Conservation (phyloP, 805 yeast species). For the Spathaspora girioi region DNA sequence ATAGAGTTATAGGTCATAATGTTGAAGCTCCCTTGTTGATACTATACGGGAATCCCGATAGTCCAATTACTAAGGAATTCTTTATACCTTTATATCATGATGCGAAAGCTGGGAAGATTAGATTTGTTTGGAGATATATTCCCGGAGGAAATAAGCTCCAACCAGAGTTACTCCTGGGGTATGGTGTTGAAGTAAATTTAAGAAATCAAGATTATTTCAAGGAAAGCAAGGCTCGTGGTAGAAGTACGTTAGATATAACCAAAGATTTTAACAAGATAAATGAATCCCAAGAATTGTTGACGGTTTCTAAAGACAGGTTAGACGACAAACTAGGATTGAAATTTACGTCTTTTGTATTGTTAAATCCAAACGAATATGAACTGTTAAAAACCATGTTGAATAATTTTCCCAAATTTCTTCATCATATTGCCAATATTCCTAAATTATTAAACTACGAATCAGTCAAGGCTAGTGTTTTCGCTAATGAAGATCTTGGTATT, state of each 20-base stretch:
- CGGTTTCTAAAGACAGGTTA: slow-evolving; percentile 28
- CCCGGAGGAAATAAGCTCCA: slow-evolving; percentile 27
- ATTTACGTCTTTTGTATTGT: slow-evolving; percentile 36
- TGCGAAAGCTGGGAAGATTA: slow-evolving; percentile 60
- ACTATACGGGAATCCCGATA: slow-evolving; percentile 62
- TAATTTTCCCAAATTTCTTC: slow-evolving; percentile 55
- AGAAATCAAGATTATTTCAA: slow-evolving; percentile 59
- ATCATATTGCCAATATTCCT: slow-evolving; percentile 22
- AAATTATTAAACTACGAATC: slow-evolving; percentile 12
- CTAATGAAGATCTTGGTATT: slow-evolving; percentile 36
- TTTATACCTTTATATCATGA: slow-evolving; percentile 56
- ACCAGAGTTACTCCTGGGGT: slow-evolving; percentile 48
- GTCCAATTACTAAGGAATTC: slow-evolving; percentile 50
- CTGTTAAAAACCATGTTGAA: slow-evolving; percentile 37
- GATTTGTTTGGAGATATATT: slow-evolving; percentile 73
- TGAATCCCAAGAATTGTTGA: slow-evolving; percentile 19
- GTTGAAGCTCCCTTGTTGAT: slow-evolving; percentile 48
- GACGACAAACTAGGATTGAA: slow-evolving; percentile 33
- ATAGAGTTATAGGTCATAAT: slow-evolving; percentile 61
- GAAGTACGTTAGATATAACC: slow-evolving; percentile 5
- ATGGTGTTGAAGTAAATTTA: slow-evolving; percentile 61
- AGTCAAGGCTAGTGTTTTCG: slow-evolving; percentile 20
- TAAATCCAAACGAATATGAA: slow-evolving; percentile 22
- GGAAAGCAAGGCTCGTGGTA: not conserved
- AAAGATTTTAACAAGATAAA: slow-evolving; percentile 14